phyloP scores from a whole-genome alignment of 805 yeast genomes.

The Nakazawaea molendinolei region DNA sequence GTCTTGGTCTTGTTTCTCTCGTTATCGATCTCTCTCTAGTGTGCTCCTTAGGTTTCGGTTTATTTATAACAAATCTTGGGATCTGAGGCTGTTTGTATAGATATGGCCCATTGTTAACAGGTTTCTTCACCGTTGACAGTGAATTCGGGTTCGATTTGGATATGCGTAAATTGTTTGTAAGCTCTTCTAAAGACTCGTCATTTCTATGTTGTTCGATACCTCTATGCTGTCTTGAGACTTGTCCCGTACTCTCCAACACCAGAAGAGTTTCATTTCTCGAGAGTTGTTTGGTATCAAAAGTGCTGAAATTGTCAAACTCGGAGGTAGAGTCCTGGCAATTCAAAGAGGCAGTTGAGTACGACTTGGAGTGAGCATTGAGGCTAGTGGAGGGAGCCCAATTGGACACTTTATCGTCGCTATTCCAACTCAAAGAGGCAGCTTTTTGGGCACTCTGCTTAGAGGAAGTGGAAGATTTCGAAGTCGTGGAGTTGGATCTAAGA shows the following conservation, averaged over 20 bases:
- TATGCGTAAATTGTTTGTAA: slow-evolving; percentile 1
- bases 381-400: slow-evolving; percentile 31
- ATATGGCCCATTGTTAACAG: slow-evolving; percentile 11
- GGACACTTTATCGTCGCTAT: slow-evolving; percentile 13
- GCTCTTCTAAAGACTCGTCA: slow-evolving; percentile 4
- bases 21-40: slow-evolving; percentile 6
- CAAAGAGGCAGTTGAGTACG: slow-evolving; percentile 20
- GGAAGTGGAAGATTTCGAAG: slow-evolving; percentile 7
- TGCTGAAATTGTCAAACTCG: slow-evolving; percentile 15
- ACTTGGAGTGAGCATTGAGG: slow-evolving; percentile 17
- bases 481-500: slow-evolving; percentile 2
- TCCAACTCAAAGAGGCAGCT: slow-evolving; percentile 26
- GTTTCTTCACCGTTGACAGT: no score
- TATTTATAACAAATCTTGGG: slow-evolving; percentile 10
- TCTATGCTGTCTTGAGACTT: slow-evolving; percentile 16
- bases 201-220: slow-evolving; percentile 2
- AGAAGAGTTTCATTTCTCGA: slow-evolving; percentile 21
- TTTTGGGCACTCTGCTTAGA: slow-evolving; percentile 22
- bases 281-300: slow-evolving; percentile 17
- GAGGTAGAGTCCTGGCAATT: background rate
- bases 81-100: slow-evolving; percentile 13
- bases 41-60: slow-evolving; percentile 8
- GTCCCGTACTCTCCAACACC: slow-evolving; percentile 21
- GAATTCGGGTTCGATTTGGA: slow-evolving; percentile 2
- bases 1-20: slow-evolving; percentile 3